Base-by-base conservation (phyloP, 2,329 filamentous ascomycete genomes). In the Aspergillus sp. region DNA sequence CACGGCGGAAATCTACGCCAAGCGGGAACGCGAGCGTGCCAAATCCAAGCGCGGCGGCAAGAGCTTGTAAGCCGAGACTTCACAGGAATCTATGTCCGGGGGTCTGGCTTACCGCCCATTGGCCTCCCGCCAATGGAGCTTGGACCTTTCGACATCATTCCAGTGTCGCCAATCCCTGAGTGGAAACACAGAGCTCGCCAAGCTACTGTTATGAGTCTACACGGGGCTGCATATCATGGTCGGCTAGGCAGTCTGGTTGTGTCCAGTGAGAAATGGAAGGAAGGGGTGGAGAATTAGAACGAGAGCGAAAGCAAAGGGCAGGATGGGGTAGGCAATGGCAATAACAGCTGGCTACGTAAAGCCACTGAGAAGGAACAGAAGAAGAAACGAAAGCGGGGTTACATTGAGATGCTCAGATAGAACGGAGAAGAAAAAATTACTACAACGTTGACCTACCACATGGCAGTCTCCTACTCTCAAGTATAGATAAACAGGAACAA, bases 1-100 rank as follows among this genome's bases (percentile, higher is more conserved):
- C 79, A 99, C 95, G 6, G 87, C 87, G 3, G 91, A 85, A 66
- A 99, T 99, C 72, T 99, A 98, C 77, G 90, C 89, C 67, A 96
- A 95, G 87, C 76, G 77, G 32, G 77, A 79, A 63, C 77, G 76
- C 23, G 75, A 78, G 59, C 74, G 74, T 52, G 71, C 75, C 38
- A 78, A 77, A 64, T 61, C 67, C 19, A 74, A 73, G 65, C 69
- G 73, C 59, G 72, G 68, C 63, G 72, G 72, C 63, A 78, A 79
- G 71, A 69, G 67, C 62, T 70, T 71, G 64, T 79, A 76, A 72
- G 61, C 39, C 17, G 19, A 21, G 25, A 15, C 15, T n/a, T 17
- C 6, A n/a, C 9, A 21, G 13, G 12, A 12, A 23, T 13, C 45
- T 13, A 55, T 25, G 8, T 19, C 38, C 38, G 17, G 15, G 5